phyloP scores from a whole-genome alignment of 345 rosid genomes.

The Passiflora organensis region DNA sequence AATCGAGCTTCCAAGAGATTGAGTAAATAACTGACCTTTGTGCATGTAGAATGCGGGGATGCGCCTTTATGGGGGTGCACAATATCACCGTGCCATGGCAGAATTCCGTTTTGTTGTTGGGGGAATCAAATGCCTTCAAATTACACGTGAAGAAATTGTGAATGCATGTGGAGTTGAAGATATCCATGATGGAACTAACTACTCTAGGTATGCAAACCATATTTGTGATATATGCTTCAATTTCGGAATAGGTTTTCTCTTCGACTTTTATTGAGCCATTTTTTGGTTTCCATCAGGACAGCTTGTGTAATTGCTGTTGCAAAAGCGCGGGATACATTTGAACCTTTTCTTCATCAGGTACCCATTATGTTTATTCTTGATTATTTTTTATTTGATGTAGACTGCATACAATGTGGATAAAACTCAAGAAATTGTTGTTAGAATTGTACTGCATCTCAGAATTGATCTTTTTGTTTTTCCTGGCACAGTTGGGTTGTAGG shows the following conservation, averaged over 20 bases:
- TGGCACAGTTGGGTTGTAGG: slow-evolving; percentile 67
- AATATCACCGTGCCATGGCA: slow-evolving; percentile 94
- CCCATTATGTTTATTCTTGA: background rate
- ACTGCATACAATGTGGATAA: background rate
- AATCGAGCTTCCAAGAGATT: background rate
- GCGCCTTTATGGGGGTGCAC: slow-evolving; percentile 98
- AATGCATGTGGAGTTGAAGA: slow-evolving; percentile 98
- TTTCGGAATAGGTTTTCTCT: background rate
- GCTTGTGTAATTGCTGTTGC: slow-evolving; percentile 98
- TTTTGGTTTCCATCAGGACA: slow-evolving; percentile 48
- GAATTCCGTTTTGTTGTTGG: slow-evolving; percentile 93
- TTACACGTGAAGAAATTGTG: slow-evolving; percentile 88
- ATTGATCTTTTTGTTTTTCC: slow-evolving; percentile 16
- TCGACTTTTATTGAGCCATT: background rate
- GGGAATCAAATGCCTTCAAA: slow-evolving; percentile 85
- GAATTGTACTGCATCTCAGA: background rate
- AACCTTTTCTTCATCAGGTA: slow-evolving; percentile 96
- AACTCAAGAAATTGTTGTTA: background rate
- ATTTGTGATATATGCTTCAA: slow-evolving; percentile 12
- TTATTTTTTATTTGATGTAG: background rate
- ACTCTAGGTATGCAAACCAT: slow-evolving; percentile 53
- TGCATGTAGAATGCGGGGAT: slow-evolving; percentile 73
- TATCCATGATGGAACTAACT: slow-evolving; percentile 95
- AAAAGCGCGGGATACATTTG: slow-evolving; percentile 91
- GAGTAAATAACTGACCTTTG: background rate